phyloP scores from a whole-genome alignment of 805 yeast species.

The Monosporozyma servazzii region DNA sequence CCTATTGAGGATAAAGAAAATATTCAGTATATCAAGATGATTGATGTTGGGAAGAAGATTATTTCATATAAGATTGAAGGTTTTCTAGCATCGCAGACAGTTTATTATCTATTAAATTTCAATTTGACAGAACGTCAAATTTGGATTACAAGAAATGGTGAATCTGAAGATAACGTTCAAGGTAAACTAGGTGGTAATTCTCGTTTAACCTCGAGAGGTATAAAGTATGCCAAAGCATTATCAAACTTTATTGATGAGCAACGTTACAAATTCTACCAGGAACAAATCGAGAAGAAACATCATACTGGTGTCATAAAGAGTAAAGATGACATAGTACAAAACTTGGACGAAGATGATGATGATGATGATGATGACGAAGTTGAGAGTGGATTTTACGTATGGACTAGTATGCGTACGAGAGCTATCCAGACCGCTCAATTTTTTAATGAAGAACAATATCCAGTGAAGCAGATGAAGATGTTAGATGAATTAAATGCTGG shows the following conservation, averaged over 20 bases:
- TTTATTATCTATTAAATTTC: constrained; percentile 81
- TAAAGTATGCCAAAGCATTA: constrained; percentile 61
- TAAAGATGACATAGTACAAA: constrained; percentile 31
- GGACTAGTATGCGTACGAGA: constrained; percentile 83
- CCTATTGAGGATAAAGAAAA: constrained; percentile 73
- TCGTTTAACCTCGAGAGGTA: constrained; percentile 67
- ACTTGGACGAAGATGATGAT: constrained; percentile 12
- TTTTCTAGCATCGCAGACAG: constrained; percentile 85
- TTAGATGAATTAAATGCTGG: constrained; percentile 93
- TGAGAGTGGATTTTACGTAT: constrained; percentile 52
- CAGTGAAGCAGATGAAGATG: constrained; percentile 84
- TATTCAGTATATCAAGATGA: constrained; percentile 86
- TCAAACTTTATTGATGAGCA: constrained; percentile 66
- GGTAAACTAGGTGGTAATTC: constrained; percentile 95
- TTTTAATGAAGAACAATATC: constrained; percentile 66
- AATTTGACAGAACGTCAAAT: constrained; percentile 83
- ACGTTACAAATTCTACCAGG: constrained; percentile 54
- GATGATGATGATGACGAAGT: constrained; percentile 9
- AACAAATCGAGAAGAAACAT: constrained; percentile 42
- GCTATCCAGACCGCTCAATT: constrained; percentile 68
- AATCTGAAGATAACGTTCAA: constrained; percentile 69
- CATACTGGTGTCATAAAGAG: background rate
- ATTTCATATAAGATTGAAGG: constrained; percentile 85
- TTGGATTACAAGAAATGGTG: constrained; percentile 95
- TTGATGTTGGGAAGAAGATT: constrained; percentile 89